phyloP scores from a whole-genome alignment of 805 yeast genomes.

The Dipodascus albidus region DNA sequence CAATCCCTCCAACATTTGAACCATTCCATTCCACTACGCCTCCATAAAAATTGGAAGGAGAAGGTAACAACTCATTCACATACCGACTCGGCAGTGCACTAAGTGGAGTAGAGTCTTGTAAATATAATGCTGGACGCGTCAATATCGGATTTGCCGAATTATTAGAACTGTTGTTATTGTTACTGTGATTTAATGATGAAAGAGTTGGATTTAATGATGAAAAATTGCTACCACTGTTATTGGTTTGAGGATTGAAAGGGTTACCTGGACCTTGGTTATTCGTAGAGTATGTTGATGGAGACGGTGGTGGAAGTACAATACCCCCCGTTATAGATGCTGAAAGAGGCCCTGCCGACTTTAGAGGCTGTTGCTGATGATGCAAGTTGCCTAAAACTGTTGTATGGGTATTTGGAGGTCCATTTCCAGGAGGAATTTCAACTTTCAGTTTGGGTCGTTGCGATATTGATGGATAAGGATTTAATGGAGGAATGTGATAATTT shows the following conservation, averaged over 20 bases:
- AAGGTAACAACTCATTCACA: slow-evolving; percentile 62
- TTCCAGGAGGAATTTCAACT: slow-evolving; percentile 27
- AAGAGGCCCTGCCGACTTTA: slow-evolving; percentile 9
- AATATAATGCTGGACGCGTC: slow-evolving; percentile 17
- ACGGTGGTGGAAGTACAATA: slow-evolving; percentile 24
- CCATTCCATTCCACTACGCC: slow-evolving; percentile 44
- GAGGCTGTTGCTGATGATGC: slow-evolving; percentile 4
- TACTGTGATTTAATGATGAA: background rate
- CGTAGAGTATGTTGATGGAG: slow-evolving; percentile 23
- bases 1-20: slow-evolving; percentile 18
- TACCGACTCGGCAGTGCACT: slow-evolving; percentile 61
- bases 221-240: background rate
- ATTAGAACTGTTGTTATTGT: background rate
- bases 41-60: slow-evolving; percentile 67
- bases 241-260: slow-evolving; percentile 18
- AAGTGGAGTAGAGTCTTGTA: slow-evolving; percentile 59
- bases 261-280: slow-evolving; percentile 24
- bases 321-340: slow-evolving; percentile 11
- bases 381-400: slow-evolving; percentile 16
- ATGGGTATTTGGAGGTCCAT: slow-evolving; percentile 13
- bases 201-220: slow-evolving; percentile 9
- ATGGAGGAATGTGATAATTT: background rate
- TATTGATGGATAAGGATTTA: background rate
- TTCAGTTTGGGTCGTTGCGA: slow-evolving; percentile 24
- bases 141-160: slow-evolving; percentile 10